phyloP scores from a whole-genome alignment of 2,329 filamentous ascomycete species.

The Hypoxylon sp. region DNA sequence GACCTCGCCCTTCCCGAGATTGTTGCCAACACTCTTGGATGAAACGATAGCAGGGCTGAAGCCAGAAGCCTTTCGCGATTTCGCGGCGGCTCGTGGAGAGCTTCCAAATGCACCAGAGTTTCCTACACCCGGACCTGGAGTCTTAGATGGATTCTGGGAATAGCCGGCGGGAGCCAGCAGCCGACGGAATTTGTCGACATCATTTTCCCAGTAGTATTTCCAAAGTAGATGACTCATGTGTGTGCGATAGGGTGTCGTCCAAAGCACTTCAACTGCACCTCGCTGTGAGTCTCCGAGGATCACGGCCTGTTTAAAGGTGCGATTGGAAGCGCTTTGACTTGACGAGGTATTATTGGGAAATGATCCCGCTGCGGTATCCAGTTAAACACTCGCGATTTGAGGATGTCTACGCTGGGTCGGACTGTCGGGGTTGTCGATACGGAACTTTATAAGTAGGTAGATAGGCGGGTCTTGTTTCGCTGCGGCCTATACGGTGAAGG shows the following conservation, averaged over 20 bases:
- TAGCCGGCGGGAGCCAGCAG: slow-evolving; percentile 81
- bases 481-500: slow-evolving; percentile 8
- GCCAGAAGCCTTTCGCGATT: slow-evolving; percentile 68
- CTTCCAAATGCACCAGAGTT: slow-evolving; percentile 61
- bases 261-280: slow-evolving; percentile 77
- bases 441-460: slow-evolving; percentile 2
- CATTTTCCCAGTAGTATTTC: slow-evolving; percentile 97
- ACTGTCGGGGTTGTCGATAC: slow-evolving; percentile 8
- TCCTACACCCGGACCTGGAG: slow-evolving; percentile 59
- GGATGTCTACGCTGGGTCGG: slow-evolving; percentile 14
- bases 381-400: slow-evolving; percentile 6
- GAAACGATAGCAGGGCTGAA: slow-evolving; percentile 61
- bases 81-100: slow-evolving; percentile 65
- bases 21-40: slow-evolving; percentile 61
- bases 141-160: slow-evolving; percentile 68
- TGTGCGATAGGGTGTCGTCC: slow-evolving; percentile 58
- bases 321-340: slow-evolving; percentile 56
- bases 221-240: slow-evolving; percentile 97
- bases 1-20: slow-evolving; percentile 74
- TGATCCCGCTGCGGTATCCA: slow-evolving; percentile 31
- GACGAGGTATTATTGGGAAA: slow-evolving; percentile 25
- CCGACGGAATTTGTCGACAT: slow-evolving; percentile 94
- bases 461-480: slow-evolving; percentile 10
- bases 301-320: slow-evolving; percentile 95
- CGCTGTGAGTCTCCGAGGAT: slow-evolving; percentile 86